Evolutionary conservation across 177 flowering plant genomes (phyloP).

Genomic region (Vitis hybrid): DNA sequence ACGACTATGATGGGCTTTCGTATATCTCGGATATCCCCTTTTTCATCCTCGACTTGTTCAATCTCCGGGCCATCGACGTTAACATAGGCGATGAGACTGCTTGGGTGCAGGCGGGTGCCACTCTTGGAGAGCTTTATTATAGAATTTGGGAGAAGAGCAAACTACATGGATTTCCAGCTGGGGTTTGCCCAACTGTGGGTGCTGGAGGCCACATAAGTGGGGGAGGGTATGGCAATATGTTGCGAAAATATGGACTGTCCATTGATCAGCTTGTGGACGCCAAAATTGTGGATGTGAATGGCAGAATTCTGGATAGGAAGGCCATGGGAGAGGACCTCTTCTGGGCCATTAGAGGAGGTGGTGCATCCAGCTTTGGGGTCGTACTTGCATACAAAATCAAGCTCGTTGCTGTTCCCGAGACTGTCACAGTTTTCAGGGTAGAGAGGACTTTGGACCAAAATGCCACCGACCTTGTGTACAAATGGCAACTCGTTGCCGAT

Average conservation of each 20-base stretch:
- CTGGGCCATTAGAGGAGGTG: constrained; percentile 47
- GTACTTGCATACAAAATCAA: constrained; percentile 25
- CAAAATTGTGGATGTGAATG: constrained; percentile 25
- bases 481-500: constrained; percentile 26
- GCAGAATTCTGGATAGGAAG: constrained; percentile 26
- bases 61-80: constrained; percentile 20
- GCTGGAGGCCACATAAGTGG: constrained; percentile 37
- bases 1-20: constrained; percentile 36
- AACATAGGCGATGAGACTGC: constrained; percentile 19
- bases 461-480: constrained; percentile 22
- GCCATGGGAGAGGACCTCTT: constrained; percentile 39
- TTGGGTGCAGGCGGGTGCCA: constrained; percentile 30
- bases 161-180: constrained; percentile 33
- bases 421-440: constrained; percentile 24
- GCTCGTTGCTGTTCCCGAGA: constrained; percentile 29
- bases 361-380: constrained; percentile 39
- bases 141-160: constrained; percentile 32
- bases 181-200: constrained; percentile 35
- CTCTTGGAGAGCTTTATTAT: constrained; percentile 33
- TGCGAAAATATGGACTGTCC: constrained; percentile 32
- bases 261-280: constrained; percentile 39
- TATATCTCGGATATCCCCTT: constrained; percentile 25
- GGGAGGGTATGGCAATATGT: constrained; percentile 36
- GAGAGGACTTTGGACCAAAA: constrained; percentile 13
- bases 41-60: constrained; percentile 32